Base-by-base conservation (phyloP, 2,329 filamentous ascomycete genomes). In the Hypoxylon sp. region DNA sequence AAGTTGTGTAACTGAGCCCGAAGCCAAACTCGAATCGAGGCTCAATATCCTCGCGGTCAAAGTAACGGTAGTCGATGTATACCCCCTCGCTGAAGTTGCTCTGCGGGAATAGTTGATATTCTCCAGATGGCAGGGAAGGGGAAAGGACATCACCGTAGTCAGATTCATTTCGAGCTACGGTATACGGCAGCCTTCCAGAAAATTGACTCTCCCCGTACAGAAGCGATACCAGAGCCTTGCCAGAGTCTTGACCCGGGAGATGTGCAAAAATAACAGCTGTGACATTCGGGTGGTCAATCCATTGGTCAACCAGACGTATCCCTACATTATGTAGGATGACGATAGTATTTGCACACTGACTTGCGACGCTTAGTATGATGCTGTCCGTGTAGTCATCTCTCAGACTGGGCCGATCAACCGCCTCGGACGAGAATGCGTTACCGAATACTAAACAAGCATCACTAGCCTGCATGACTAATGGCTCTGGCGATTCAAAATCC, bases 31-130 rank as follows among this genome's bases (percentile, higher is more conserved):
- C 88, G 79, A 88, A 91, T 60, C 85, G 83, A 1, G 89, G 87
- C 1, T 82, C 81, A 65, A 89, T 86, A 76, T 87, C 83, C 61
- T 85, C 78, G 62, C 85, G 82, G 76, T 91, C 89, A 62, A 91
- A 91, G 72, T 85, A 83, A 45, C 89, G 86, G 82, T 91, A 91
- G 79, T 91, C 89, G 70, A 91, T 89, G 80, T 90, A 87, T 57
- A 90, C 82, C 63, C 88, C 88, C 78, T 91, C 89, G 28, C 84
- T 82, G 76, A 91, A 91, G 75, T 78, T 51, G 77, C 81, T 71
- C 79, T 76, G 70, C 9, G 51, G 34, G 51, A 55, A 43, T 5
- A 23, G 4, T 21, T 43, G 28, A 41, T 55, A 52, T 17, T 36
- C 6, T 36, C 28, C 14, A 28, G 30, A 14, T 10, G 51, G 28